Evolutionary conservation across 202 grass and related monocot species (phyloP).

Genomic region (Musa balbisiana): DNA sequence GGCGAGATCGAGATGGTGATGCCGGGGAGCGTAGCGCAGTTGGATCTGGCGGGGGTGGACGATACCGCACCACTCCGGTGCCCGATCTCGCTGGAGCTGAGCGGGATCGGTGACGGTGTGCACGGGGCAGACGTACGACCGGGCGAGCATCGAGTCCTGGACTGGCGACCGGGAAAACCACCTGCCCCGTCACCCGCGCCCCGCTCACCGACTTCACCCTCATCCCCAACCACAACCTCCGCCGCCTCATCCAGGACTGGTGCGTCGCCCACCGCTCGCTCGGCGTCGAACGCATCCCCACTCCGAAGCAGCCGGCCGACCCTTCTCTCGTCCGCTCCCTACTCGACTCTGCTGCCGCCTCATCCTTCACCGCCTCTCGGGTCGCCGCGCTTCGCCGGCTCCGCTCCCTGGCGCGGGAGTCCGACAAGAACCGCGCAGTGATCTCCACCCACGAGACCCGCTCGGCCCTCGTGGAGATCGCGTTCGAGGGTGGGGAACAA

Average conservation of each 20-base stretch:
- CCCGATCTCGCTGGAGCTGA: constrained; percentile 24
- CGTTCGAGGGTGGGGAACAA: constrained; percentile 25
- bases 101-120: constrained; percentile 16
- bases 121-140: constrained; percentile 21
- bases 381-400: constrained; percentile 44
- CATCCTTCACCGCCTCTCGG: neutral
- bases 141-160: constrained; percentile 15
- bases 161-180: constrained; percentile 13
- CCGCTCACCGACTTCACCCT: constrained; percentile 12
- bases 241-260: constrained; percentile 21
- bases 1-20: neutral
- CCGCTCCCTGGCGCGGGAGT: constrained; percentile 62
- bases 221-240: constrained; percentile 21
- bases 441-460: constrained; percentile 85
- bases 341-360: constrained; percentile 15
- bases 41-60: constrained; percentile 12
- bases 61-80: constrained; percentile 17
- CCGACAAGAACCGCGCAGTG: constrained; percentile 82
- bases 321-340: constrained; percentile 68
- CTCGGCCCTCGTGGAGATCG: constrained; percentile 52
- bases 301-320: constrained; percentile 33
- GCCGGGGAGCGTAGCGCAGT: constrained; percentile 5
- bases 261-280: constrained; percentile 4
- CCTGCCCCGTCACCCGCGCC: constrained; percentile 15
- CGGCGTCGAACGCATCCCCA: constrained; percentile 18